Percentiles rank a stretch among this genome's conserved stretches.
Conservation (phyloP, 306 rosid genomes). For the Hippophae rhamnoides region DNA sequence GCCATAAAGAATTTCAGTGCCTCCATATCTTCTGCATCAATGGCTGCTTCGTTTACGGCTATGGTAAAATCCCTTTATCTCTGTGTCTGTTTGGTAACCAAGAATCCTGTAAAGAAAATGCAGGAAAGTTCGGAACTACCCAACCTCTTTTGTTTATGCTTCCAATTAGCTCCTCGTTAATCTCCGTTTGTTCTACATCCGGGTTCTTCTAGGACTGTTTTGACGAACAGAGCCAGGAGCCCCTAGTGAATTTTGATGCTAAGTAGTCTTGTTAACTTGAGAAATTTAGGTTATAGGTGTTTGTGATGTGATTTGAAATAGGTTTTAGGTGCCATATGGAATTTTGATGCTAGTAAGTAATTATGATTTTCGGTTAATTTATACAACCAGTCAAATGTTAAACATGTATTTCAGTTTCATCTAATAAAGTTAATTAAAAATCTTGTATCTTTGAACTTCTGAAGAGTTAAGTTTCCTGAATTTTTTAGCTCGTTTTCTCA, state of each 20-base stretch:
- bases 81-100: neutral
- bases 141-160: neutral
- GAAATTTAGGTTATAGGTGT: too few species aligned
- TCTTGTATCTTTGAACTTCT: too few species aligned
- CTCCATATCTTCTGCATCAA: slow-evolving; percentile 14
- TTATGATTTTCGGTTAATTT: too few species aligned
- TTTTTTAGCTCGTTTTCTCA: too few species aligned
- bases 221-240: slow-evolving; percentile 15
- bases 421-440: too few species aligned
- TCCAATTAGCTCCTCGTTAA: neutral
- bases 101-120: neutral
- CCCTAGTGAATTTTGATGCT: neutral
- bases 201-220: slow-evolving; percentile 15
- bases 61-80: slow-evolving; percentile 23
- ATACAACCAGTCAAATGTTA: too few species aligned
- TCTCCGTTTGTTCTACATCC: slow-evolving; percentile 3
- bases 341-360: too few species aligned
- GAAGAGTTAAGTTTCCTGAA: too few species aligned
- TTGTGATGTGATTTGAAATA: too few species aligned
- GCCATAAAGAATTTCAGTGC: neutral
- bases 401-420: too few species aligned
- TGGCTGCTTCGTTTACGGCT: slow-evolving; percentile 38
- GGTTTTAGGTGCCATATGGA: too few species aligned
- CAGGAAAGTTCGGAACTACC: neutral
- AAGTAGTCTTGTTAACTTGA: too few species aligned